Base-by-base conservation (phyloP, 495 filamentous ascomycete species). In the Pyrenula massariospora region DNA sequence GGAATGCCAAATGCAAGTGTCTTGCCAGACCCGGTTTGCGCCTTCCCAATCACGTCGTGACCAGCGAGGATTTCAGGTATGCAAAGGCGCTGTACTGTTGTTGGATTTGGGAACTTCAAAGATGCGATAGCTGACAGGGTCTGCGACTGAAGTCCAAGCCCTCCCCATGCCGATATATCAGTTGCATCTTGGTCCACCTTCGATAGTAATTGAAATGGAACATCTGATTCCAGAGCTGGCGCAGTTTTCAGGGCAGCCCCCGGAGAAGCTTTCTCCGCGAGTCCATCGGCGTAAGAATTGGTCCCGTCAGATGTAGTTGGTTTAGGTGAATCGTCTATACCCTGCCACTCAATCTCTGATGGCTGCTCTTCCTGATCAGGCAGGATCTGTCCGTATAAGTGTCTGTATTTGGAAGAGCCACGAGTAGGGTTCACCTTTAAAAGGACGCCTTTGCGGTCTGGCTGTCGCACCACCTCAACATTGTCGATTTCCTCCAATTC, bases 401-500 rank as follows among this genome's bases (percentile, higher is more conserved):
- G 15, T 42, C 31, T 42, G 31, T 42, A 5, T 5, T 42, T 15
- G 15, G 31, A 42, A 15, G 31, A 8, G 5, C 31, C 15, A 42
- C 15, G 15, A 42, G 31, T 15, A 8, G 15, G 31, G 15, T 15
- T 42, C 31, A 42, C 31, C 31, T 15, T 5, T 5, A 42, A 42
- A 15, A 42, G 31, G 31, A 42, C 31, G 15, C 31, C 31, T 42
- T 42, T 42, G 15, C 31, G 31, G 31, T 15, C 31, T 15, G 15
- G 15, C 47, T 56, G 3, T 47, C 73, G 76, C 25, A 94, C 70
- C 20, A 98, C 75, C 24, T 96, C 89, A 0, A 97, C 88, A 49
- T 86, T 89, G 8, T 94, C 88, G 50, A 96, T 83, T 63, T 97
- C 93, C 60, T 98, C 92, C 47, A 98, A 67, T 0, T 93, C 92